phyloP scores from a whole-genome alignment of 2,329 filamentous ascomycete species.

The Penicillium sp. region DNA sequence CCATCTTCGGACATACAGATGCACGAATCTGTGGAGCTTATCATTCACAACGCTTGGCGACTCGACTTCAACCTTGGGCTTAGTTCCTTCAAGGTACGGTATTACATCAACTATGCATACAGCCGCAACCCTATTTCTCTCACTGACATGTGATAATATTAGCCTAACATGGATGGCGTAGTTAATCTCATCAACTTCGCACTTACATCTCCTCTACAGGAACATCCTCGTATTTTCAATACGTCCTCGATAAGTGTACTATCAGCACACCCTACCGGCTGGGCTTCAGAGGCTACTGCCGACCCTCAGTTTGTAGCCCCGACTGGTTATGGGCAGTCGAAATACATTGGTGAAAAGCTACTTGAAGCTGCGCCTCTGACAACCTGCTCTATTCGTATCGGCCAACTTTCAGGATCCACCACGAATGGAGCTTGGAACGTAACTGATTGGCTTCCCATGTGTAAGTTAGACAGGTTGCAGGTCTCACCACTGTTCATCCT shows the following conservation, averaged over 20 bases:
- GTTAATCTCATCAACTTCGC: neutral
- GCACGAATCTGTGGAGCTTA: neutral
- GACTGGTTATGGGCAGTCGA: neutral
- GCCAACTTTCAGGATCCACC: neutral
- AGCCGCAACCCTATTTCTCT: neutral
- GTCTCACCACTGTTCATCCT: neutral
- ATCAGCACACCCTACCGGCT: neutral
- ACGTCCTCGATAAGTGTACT: neutral
- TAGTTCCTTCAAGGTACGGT: neutral
- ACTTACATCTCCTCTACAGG: neutral
- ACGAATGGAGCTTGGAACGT: neutral
- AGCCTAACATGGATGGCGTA: neutral
- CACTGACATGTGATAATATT: neutral
- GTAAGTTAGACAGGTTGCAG: neutral
- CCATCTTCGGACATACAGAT: neutral
- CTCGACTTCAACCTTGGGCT: neutral
- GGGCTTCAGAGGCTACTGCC: neutral
- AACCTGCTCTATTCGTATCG: neutral
- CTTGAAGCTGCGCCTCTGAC: neutral
- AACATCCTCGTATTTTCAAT: neutral
- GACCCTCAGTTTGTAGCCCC: neutral
- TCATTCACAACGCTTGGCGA: neutral
- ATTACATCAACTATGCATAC: neutral
- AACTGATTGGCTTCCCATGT: neutral
- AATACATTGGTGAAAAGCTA: neutral